Evolutionary conservation across 441 rosid species (phyloP), one percentile per base, ranked within the genome.

Genomic region (Bruguiera hainesii): DNA sequence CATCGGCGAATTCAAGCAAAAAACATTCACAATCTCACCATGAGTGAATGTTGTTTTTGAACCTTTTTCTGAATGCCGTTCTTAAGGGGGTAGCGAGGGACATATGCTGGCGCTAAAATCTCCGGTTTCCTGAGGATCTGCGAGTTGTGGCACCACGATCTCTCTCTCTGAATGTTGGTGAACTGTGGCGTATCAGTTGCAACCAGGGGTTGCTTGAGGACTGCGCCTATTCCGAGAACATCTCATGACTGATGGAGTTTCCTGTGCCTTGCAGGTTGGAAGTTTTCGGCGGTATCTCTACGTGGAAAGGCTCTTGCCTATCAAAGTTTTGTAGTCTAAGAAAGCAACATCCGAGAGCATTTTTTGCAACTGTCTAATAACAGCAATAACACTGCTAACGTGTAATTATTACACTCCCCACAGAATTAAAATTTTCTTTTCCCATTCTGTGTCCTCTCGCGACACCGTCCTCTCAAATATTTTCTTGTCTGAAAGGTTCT

Each of bases 281-380:
- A 61, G 64, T 52, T 63, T 65, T 15, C 28, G 63, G 61, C 64
- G 37, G 59, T 26, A 49, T 76, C 55, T 21, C 59, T 49, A 4
- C 18, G 5, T 55, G 71, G 16, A 53, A 64, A 46, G 80, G 69
- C 64, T 60, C 64, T 64, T 25, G 67, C 72, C 73, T 31, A 56
- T 69, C 65, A 63, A 53, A 77, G 69, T 81, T 85, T 85, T 80
- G 84, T 78, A 78, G 83, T 25, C 60, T 71, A 63, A 71, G 65
- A 75, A 69, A 60, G 73, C 58, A 18, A 28, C 61, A 48, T 52
- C 66, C 1, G 68, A 61, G 72, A 67, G 73, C 66, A 50, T 69
- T 74, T 64, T 71, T 62, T 66, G 60, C 69, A 15, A 48, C 42
- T 59, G 58, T 67, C 73, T 73, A 61, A 61, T 68, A 66, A 64